phyloP scores from a whole-genome alignment of 352 stramenopile genomes.

The Plasmopara viticola region DNA sequence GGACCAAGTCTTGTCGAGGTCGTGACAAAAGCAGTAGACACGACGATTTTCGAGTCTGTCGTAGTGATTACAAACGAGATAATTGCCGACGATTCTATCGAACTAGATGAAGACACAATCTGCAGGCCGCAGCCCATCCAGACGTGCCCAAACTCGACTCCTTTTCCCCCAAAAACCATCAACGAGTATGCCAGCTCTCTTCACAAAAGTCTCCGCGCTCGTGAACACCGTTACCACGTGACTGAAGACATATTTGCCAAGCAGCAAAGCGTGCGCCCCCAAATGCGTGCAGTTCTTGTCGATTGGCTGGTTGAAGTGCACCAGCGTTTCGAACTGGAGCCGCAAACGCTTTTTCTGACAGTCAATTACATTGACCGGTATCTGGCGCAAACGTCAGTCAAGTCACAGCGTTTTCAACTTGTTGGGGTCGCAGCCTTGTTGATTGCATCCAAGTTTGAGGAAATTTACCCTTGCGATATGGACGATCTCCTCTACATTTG shows the following conservation, averaged over 20 bases:
- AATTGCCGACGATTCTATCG: background rate
- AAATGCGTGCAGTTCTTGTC: conserved; percentile 68
- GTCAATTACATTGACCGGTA: conserved; percentile 99
- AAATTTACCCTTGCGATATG: conserved; percentile 98
- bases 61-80: background rate
- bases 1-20: background rate
- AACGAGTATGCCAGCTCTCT: conserved; percentile 54
- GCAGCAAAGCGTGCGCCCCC: conserved; percentile 41
- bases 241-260: conserved; percentile 43
- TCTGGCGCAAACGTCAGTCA: conserved; percentile 84
- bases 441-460: conserved; percentile 98
- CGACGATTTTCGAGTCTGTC: background rate
- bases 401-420: conserved; percentile 94
- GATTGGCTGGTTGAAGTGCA: conserved; percentile 94
- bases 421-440: conserved; percentile 95
- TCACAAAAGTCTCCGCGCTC: conserved; percentile 39
- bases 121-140: background rate
- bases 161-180: conserved; percentile 21
- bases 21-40: background rate
- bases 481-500: conserved; percentile 98
- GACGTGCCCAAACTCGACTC: background rate
- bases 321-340: conserved; percentile 96
- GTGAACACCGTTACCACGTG: conserved; percentile 42
- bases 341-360: conserved; percentile 96
- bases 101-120: background rate